Conservation (phyloP, 2,329 filamentous ascomycete species). For the Lasiodiplodia theobromae region DNA sequence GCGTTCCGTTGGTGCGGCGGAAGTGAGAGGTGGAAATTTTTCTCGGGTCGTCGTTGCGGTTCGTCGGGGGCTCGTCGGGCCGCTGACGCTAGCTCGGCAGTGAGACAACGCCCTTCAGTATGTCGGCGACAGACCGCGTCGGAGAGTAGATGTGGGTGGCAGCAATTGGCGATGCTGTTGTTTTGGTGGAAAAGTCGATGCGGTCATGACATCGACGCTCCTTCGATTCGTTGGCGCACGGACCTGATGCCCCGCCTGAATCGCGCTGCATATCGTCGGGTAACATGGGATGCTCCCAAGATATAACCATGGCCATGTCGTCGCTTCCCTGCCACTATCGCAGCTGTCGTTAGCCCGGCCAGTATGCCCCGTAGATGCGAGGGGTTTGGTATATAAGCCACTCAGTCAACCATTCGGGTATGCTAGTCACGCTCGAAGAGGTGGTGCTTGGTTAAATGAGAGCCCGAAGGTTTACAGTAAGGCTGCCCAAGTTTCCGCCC, state of each 20-base stretch:
- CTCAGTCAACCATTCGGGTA: too few relatives aligned
- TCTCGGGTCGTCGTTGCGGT: neutral
- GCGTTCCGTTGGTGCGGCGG: neutral
- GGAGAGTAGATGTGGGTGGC: neutral
- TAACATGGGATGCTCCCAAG: neutral
- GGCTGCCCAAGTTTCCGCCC: too few relatives aligned
- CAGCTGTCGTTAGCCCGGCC: too few relatives aligned
- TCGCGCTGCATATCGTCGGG: neutral
- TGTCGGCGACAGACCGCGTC: neutral
- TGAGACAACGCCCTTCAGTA: neutral
- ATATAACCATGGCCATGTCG: too few relatives aligned
- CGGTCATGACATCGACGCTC: conserved; percentile 18
- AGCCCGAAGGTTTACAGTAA: too few relatives aligned
- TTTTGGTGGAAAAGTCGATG: conserved; percentile 2
- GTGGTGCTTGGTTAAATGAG: too few relatives aligned
- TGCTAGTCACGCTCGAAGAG: too few relatives aligned
- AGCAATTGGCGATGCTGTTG: conserved; percentile 9
- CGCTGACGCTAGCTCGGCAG: neutral
- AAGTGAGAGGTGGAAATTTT: neutral
- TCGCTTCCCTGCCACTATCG: neutral
- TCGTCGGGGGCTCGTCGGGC: neutral
- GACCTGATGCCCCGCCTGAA: neutral
- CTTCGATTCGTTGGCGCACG: neutral
- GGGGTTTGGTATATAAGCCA: too few relatives aligned
- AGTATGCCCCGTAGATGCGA: too few relatives aligned